These are phyloP conservation scores for Periconia sp. DNA, from an alignment of 2,329 filamentous ascomycete species.

Conservation along the genomic window DNA sequence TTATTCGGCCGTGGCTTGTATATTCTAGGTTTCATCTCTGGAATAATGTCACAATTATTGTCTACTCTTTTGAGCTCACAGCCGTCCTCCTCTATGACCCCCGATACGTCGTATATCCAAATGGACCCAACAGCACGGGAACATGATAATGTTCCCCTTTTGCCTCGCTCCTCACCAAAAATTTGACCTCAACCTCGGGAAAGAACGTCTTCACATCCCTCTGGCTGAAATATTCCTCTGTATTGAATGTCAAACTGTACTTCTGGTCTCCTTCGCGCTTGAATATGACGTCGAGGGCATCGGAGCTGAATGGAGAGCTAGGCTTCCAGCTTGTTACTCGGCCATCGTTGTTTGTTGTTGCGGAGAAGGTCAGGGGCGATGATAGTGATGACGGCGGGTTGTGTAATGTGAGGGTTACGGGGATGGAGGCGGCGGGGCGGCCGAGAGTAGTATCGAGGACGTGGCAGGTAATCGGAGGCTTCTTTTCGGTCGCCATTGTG, in stretches of 20 bases:
- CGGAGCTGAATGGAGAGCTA: conserved; percentile 49
- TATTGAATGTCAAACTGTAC: conserved; percentile 77
- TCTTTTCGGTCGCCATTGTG: conserved; percentile 25
- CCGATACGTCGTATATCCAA: conserved; percentile 82
- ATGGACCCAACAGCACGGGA: conserved; percentile 76
- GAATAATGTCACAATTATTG: no score
- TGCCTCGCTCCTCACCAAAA: conserved; percentile 54
- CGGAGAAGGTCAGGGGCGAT: conserved; percentile 63
- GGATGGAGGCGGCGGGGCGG: conserved; percentile 69
- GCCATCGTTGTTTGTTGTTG: conserved; percentile 77
- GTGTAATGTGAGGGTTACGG: conserved; percentile 66
- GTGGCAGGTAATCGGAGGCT: conserved; percentile 78
- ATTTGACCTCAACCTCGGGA: conserved; percentile 62
- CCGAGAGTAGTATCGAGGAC: conserved; percentile 82
- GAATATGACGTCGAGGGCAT: conserved; percentile 45
- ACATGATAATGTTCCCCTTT: conserved; percentile 76
- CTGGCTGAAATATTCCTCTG: conserved; percentile 71
- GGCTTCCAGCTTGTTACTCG: conserved; percentile 74
- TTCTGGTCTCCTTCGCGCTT: conserved; percentile 53
- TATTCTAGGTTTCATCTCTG: no score
- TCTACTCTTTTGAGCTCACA: no score
- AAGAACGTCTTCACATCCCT: conserved; percentile 62
- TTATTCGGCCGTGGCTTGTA: no score
- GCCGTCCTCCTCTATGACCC: no score
- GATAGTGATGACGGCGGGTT: conserved; percentile 37